Percentiles rank a stretch among this genome's conserved stretches.
These are phyloP conservation scores for Aspergillus niger DNA, from an alignment of 2,329 filamentous ascomycete genomes.

Conservation along the genomic window DNA sequence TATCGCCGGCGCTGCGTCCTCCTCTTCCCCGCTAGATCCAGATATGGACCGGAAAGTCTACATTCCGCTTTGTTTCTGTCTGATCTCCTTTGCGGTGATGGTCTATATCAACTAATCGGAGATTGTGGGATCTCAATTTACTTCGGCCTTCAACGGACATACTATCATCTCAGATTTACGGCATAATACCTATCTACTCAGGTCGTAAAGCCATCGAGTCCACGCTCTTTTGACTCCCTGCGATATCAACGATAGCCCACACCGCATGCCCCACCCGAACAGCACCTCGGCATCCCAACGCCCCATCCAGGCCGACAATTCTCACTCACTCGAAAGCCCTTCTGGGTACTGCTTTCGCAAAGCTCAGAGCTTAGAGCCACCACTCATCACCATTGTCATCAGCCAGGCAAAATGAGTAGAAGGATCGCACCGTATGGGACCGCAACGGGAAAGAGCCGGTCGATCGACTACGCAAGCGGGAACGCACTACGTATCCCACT, in stretches of 20 bases:
- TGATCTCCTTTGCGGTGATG: constrained; percentile 42
- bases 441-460: neutral
- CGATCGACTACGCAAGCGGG: neutral
- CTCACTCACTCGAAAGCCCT: neutral
- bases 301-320: neutral
- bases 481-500: neutral
- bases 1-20: constrained; percentile 10
- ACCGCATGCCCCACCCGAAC: neutral
- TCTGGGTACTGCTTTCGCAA: neutral
- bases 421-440: neutral
- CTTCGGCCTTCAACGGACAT: neutral
- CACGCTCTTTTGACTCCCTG: neutral
- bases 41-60: constrained; percentile 40
- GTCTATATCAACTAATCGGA: constrained; percentile 35
- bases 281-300: neutral
- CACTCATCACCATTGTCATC: neutral
- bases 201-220: neutral
- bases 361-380: neutral
- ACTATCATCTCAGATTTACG: neutral
- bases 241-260: neutral
- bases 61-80: constrained; percentile 40
- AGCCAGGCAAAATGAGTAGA: neutral
- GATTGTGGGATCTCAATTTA: neutral
- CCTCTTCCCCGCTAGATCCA: constrained; percentile 13
- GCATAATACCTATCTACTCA: neutral